Base-by-base conservation (phyloP, 139 green algal species). In the Gonium pectorale region DNA sequence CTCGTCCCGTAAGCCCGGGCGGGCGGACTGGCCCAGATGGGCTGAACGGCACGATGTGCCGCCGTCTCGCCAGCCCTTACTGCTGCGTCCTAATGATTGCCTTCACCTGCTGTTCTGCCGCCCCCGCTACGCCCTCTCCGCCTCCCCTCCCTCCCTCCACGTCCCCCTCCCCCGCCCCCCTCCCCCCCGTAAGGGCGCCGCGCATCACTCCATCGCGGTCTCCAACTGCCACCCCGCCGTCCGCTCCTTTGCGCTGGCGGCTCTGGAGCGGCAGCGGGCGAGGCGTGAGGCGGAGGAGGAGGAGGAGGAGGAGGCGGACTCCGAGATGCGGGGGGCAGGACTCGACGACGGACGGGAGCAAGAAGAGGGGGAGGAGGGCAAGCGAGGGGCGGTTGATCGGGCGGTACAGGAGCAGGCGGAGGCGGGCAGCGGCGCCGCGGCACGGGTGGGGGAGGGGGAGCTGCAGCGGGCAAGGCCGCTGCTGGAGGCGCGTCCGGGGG, bases 181-280 rank as follows among this genome's bases (percentile, higher is more conserved):
- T 26, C 33, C 22, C 38, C 15, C n/a, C 37, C 19, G 3, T 8
- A 54, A 81, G 73, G 73, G 73, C 56, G 56, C 73, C 24, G 11
- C 31, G 17, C 56, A 69, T 38, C n/a, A 71, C 59, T 29, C 77
- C 62, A 83, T 83, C 17, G 77, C 31, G n/a, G 77, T 83, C 2
- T 33, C 60, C 43, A 83, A 83, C 77, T 83, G 77, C 77, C 62
- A 73, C 43, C 31, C 60, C 41, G 37, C 77, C 4, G 31, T 83
- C 4, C n/a, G 60, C 59, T 5, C 22, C 60, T 64, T 73, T 3
- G 77, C 77, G n/a, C 44, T 64, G 44, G n/a, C 27, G 13, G 46
- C 49, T 17, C 46, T 66, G 8, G 38, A 79, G n/a, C 70, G 44
- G 21, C 70, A 79, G 44, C 69, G 19, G 22, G 56, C 56, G 6